A percentile compares a stretch with the other conserved stretches of the same genome.
Conservation (phyloP, 2,329 filamentous ascomycete species). For the Oidium heveae region DNA sequence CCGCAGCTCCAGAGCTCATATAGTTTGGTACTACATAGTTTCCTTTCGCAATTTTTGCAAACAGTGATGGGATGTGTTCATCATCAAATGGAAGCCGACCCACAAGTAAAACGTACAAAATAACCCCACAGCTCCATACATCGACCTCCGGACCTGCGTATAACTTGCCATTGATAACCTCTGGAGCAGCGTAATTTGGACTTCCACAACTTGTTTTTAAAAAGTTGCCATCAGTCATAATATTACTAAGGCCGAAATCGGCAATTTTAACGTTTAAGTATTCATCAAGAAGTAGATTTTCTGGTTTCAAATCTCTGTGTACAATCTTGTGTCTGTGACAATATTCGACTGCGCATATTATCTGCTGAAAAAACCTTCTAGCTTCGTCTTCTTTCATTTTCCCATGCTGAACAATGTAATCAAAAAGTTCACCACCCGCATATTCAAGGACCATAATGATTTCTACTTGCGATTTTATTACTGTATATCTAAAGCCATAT, state of each 20-base stretch:
- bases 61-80: slow-evolving; percentile 89
- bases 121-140: slow-evolving; percentile 92
- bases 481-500: slow-evolving; percentile 45
- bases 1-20: slow-evolving; percentile 61
- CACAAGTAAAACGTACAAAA: slow-evolving; percentile 60
- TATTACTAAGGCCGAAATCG: slow-evolving; percentile 95
- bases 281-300: slow-evolving; percentile 86
- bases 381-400: slow-evolving; percentile 77
- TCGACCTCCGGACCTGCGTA: slow-evolving; percentile 96
- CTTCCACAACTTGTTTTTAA: slow-evolving; percentile 96
- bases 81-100: slow-evolving; percentile 86
- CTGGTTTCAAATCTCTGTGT: slow-evolving; percentile 88
- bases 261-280: slow-evolving; percentile 97
- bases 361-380: slow-evolving; percentile 97
- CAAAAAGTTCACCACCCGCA: slow-evolving; percentile 85
- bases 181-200: slow-evolving; percentile 91
- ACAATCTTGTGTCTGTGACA: slow-evolving; percentile 98
- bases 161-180: slow-evolving; percentile 92
- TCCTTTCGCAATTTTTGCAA: slow-evolving; percentile 90
- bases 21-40: slow-evolving; percentile 83
- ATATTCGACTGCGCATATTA: slow-evolving; percentile 95
- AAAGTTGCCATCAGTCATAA: slow-evolving; percentile 99
- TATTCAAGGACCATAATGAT: slow-evolving; percentile 99
- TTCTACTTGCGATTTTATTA: slow-evolving; percentile 80
- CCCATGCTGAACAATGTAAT: slow-evolving; percentile 90